A percentile compares a stretch with the other conserved stretches of the same genome.
phyloP scores from a whole-genome alignment of 306 rosid species.

The Biancaea sappan region DNA sequence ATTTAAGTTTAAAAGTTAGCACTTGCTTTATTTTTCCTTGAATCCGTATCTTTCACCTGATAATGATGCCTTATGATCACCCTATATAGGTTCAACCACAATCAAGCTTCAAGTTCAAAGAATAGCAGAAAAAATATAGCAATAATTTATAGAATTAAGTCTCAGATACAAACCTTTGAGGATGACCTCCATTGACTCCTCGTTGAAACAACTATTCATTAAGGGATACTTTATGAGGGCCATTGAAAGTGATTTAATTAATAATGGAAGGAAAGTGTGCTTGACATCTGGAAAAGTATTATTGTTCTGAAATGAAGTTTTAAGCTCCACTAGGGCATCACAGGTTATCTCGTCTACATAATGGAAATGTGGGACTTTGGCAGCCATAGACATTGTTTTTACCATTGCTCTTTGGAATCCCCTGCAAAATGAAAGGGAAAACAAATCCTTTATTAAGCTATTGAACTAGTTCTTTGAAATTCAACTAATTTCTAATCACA shows the following conservation, averaged over 20 bases:
- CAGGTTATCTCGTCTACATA: slow-evolving; percentile 90
- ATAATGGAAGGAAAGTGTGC: slow-evolving; percentile 83
- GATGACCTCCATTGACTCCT: slow-evolving; percentile 70
- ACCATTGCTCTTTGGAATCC: slow-evolving; percentile 92
- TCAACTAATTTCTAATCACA: background rate
- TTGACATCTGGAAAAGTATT: slow-evolving; percentile 70
- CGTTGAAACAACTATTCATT: slow-evolving; percentile 84
- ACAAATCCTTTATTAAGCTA: background rate
- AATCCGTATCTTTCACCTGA: background rate
- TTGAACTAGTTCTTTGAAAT: background rate
- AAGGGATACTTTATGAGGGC: slow-evolving; percentile 76
- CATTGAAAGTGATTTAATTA: slow-evolving; percentile 83
- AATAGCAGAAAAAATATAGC: background rate
- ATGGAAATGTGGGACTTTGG: slow-evolving; percentile 93
- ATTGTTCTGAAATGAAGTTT: slow-evolving; percentile 71
- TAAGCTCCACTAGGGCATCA: slow-evolving; percentile 70
- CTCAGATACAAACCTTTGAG: slow-evolving; percentile 69
- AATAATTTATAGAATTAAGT: slow-evolving; percentile 9
- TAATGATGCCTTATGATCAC: background rate
- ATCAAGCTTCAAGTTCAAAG: slow-evolving; percentile 2
- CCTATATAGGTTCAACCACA: background rate
- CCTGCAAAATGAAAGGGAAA: slow-evolving; percentile 47
- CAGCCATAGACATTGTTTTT: slow-evolving; percentile 82
- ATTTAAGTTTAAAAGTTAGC: background rate
- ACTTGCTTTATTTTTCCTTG: background rate